Base-by-base conservation (phyloP, 768 basidiomycete genomes). In the Amanita rimosa region DNA sequence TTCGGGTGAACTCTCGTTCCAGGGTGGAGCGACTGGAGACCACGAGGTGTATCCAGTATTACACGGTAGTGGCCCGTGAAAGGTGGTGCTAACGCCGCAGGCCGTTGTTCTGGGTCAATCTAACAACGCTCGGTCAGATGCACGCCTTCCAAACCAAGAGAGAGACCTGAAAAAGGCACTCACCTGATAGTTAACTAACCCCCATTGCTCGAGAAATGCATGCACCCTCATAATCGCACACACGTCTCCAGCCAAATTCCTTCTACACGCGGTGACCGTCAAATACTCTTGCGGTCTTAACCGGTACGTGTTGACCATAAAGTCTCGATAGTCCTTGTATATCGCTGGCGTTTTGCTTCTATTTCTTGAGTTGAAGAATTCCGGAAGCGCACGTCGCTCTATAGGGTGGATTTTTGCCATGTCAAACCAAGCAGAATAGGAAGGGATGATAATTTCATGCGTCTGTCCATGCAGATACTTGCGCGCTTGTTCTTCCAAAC, bases 11-110 rank as follows among this genome's bases (percentile, higher is more conserved):
- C 78, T 13, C 78, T 76, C 7, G 83, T 85, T 2, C 87, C 86
- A 2, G 88, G 80, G 62, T 92, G 96, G 8, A 96, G 76, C 11
- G 96, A 96, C 56, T 93, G 90, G 1, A 99, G 76, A 11, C 96
- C 96, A 40, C 92, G 87, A 27, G 96, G 96, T 0, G 95, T 93
- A 61, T 99, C 96, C 55, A 98, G 81, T 46, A 96, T 82, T 59
- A 99, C 90, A 50, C 96, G 86, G 80, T 95, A 99, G 64, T 99
- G 96, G 21, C 96, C 96, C 1, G 96, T 98, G 66, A 97, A 98
- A 21, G 96, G 96, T 17, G 96, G 96, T 6, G 87, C 92, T 17
- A 98, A 77, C 0, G 95, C 79, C 1, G 96, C 89, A 3, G 96
- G 96, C 45, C 94, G 78, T 52, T 91, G 84, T 60, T 97, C 95